A percentile compares a stretch with the other conserved stretches of the same genome.
phyloP scores from a whole-genome alignment of 352 stramenopile genomes.

The Phytophthora tentaculata region DNA sequence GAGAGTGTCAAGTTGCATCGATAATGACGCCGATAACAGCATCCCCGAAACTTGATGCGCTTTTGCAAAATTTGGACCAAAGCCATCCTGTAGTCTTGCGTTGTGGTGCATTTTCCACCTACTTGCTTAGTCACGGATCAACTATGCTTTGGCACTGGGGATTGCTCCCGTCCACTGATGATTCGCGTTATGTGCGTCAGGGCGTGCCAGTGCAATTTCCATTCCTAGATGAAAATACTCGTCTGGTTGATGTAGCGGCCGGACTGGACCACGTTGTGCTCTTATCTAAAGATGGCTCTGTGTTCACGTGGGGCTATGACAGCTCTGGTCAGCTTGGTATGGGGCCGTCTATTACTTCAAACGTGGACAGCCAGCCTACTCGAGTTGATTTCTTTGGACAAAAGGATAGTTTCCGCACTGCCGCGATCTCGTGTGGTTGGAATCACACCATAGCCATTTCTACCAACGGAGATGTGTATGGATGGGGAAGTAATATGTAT shows the following conservation, averaged over 20 bases:
- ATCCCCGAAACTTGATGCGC: slow-evolving; percentile 11
- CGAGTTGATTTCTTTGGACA: slow-evolving; percentile 39
- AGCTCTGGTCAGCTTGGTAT: slow-evolving; percentile 42
- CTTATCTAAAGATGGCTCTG: slow-evolving; percentile 29
- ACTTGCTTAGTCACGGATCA: slow-evolving; percentile 24
- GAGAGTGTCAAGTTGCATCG: slow-evolving; percentile 22
- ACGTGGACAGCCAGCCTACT: slow-evolving; percentile 20
- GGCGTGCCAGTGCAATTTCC: slow-evolving; percentile 27
- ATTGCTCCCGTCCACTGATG: slow-evolving; percentile 25
- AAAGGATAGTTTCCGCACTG: slow-evolving; percentile 19
- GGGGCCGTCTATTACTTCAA: slow-evolving; percentile 20
- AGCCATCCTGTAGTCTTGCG: slow-evolving; percentile 14
- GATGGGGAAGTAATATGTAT: slow-evolving; percentile 48
- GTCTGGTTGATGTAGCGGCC: slow-evolving; percentile 28
- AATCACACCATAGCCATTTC: slow-evolving; percentile 43
- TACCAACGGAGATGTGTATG: slow-evolving; percentile 30
- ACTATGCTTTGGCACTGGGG: slow-evolving; percentile 46
- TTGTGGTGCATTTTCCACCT: slow-evolving; percentile 47
- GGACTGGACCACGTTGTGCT: slow-evolving; percentile 44
- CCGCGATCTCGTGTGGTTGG: slow-evolving; percentile 39
- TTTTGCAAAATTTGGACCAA: slow-evolving; percentile 11
- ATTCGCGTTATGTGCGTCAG: slow-evolving; percentile 23
- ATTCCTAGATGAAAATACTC: slow-evolving; percentile 20
- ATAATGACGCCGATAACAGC: slow-evolving; percentile 30
- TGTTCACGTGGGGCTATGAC: slow-evolving; percentile 52